Base-by-base conservation (phyloP, 2,329 filamentous ascomycete genomes). In the Colletotrichum sp. region DNA sequence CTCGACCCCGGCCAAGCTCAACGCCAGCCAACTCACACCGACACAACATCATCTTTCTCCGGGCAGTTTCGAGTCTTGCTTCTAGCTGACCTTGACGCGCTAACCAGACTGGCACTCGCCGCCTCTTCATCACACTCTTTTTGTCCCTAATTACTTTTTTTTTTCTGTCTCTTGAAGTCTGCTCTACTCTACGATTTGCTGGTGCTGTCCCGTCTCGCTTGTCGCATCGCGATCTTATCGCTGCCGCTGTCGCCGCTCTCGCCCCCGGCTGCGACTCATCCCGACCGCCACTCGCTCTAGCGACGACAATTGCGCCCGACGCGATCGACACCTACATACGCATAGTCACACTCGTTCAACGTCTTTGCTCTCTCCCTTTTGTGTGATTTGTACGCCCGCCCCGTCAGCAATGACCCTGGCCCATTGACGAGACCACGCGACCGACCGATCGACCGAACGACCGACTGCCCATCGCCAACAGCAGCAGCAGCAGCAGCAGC, bases 341-440 rank as follows among this genome's bases (percentile, higher is more conserved):
- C 34, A 67, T 43, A 28, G n/a, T 60, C 48, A 76, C 74, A 69
- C 65, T 76, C 74, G 28, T 69, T 76, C 67, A 38, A 28, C 43
- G 21, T 58, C 60, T 64, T 43, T 60, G 67, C 9, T 34, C 48
- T 34, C 64, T 67, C 66, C 52, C 66, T 55, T 60, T 76, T 55
- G 74, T 66, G 65, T 34, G 72, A 63, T 67, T 67, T 32, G 43
- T 71, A 67, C 60, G 57, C 28, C 66, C 21, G 52, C 66, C 74
- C 43, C 65, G 69, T 74, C 73, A 75, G 79, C 81, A 79, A 79
- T 80, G 78, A 77, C 75, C 79, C 77, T 75, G 80, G 78, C 78
- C 79, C 78, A 61, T 79, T 81, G 69, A 78, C 52, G 66, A 77
- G 77, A 75, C 71, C 71, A 69, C 73, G 73, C 73, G 65, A 75